Evolutionary conservation across 2,329 filamentous ascomycete genomes (phyloP), one percentile per base, ranked within the genome.

Genomic region (Penicillium sp.): DNA sequence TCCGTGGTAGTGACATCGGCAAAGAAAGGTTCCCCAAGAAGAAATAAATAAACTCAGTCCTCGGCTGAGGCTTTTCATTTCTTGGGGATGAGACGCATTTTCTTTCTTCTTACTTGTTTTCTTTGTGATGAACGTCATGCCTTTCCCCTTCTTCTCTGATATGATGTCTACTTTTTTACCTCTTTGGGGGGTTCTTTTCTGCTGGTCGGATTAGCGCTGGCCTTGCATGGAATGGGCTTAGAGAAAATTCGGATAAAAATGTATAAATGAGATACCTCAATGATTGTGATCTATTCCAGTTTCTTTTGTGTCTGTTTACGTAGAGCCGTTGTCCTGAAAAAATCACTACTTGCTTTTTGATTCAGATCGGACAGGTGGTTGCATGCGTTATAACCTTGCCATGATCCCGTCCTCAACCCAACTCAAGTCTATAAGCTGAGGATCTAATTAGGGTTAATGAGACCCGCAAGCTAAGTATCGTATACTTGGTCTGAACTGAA

Each of bases 1-100:
- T 97, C 70, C 84, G 93, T 66, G 91, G 95, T 57, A 82, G 80
- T 70, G 90, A 93, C 78, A 95, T 97, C 74, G 93, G 93, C 61
- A 82, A 86, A 75, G 90, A 91, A 68, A 90, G 88, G 80, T 90
- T 95, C 75, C 82, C 86, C 63, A 91, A 90, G 84, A 90, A 90
- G 81, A 86, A 86, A 80, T 78, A 75, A 68, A 69, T 33, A 16
- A 33, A 33, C 14, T 16, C 29, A 33, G 31, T 5, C 13, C 53
- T 33, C 44, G 51, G 43, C 57, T 45, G 52, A 19, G 24, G 19
- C 14, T 48, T 31, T 44, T 60, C 63, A 61, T 67, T 66, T 63
- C 58, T 64, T 63, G 55, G 60, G 66, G 53, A 59, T 60, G 53
- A 55, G 56, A 58, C 48, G 52, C 57, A 59, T 59, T 27, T 44